Conservation (phyloP, 1,284 basidiomycete genomes). For the Ganoderma meredithae region DNA sequence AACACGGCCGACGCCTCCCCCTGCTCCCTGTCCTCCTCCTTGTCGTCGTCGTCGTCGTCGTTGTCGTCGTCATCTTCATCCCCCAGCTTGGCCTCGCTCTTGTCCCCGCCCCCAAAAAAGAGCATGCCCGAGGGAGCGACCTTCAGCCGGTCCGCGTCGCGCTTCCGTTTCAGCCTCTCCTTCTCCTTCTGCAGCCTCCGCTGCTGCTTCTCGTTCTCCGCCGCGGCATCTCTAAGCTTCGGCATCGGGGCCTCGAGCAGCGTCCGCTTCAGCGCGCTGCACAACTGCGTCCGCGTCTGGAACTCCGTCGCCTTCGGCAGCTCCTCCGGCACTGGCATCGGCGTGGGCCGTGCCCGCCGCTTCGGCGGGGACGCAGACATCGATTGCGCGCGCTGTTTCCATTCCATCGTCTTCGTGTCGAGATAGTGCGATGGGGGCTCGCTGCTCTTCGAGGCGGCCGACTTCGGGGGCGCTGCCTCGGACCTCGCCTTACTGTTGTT, state of each 20-base stretch:
- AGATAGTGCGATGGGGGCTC: constrained; percentile 23
- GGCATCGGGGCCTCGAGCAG: constrained; percentile 10
- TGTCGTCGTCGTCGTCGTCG: no score
- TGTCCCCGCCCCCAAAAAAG: constrained; percentile 13
- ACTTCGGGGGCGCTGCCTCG: not conserved
- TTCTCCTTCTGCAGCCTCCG: constrained; percentile 8
- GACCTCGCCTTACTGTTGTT: constrained; percentile 4
- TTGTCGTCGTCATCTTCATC: not conserved
- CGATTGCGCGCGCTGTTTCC: constrained; percentile 19
- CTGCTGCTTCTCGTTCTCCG: constrained; percentile 6
- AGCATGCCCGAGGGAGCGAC: constrained; percentile 27
- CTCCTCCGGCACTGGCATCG: not conserved
- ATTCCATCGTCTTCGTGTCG: constrained; percentile 25
- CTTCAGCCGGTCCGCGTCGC: constrained; percentile 13
- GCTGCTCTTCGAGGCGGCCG: not conserved
- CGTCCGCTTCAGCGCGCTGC: constrained; percentile 17
- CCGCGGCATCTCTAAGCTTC: constrained; percentile 1
- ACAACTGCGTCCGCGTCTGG: constrained; percentile 18
- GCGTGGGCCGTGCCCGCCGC: not conserved
- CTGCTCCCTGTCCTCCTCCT: no score
- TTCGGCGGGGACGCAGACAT: constrained; percentile 13
- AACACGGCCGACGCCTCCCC: constrained; percentile 18
- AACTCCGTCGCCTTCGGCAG: constrained; percentile 20
- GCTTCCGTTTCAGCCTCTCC: not conserved
- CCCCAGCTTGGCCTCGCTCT: not conserved